phyloP scores from a whole-genome alignment of 495 filamentous ascomycete species.

The Podospora comata region DNA sequence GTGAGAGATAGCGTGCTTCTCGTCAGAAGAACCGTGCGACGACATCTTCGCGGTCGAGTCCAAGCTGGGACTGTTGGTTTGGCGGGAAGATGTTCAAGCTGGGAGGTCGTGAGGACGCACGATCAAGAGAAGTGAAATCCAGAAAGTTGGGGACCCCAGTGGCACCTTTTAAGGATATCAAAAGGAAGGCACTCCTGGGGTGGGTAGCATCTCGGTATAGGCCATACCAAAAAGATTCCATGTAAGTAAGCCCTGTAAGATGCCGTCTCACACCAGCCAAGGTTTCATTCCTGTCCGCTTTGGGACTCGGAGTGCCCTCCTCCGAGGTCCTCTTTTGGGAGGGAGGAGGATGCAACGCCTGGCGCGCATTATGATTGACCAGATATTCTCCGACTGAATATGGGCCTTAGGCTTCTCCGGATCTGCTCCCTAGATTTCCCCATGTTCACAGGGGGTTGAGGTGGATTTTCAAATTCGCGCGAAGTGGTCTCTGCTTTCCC shows the following conservation, averaged over 20 bases:
- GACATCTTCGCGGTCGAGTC: constrained; percentile 28
- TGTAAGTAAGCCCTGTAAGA: background rate
- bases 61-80: background rate
- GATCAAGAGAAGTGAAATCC: constrained; percentile 5
- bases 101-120: constrained; percentile 6
- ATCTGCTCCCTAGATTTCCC: constrained; percentile 12
- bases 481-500: background rate
- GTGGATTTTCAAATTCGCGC: constrained; percentile 9
- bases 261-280: background rate
- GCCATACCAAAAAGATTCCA: too few relatives aligned
- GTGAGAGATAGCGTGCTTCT: constrained; percentile 25
- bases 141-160: constrained; percentile 1
- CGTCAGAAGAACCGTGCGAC: constrained; percentile 33
- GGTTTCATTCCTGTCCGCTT: constrained; percentile 8
- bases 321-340: constrained; percentile 30
- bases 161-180: constrained; percentile 11
- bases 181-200: background rate
- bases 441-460: background rate
- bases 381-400: constrained; percentile 22
- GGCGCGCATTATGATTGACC: constrained; percentile 16
- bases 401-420: constrained; percentile 11
- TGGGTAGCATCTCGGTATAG: too few relatives aligned
- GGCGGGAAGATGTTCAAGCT: constrained; percentile 2
- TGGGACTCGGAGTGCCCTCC: constrained; percentile 22
- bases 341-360: constrained; percentile 19